phyloP scores from a whole-genome alignment of 2,329 filamentous ascomycete genomes.

The Colletotrichum paranaense region DNA sequence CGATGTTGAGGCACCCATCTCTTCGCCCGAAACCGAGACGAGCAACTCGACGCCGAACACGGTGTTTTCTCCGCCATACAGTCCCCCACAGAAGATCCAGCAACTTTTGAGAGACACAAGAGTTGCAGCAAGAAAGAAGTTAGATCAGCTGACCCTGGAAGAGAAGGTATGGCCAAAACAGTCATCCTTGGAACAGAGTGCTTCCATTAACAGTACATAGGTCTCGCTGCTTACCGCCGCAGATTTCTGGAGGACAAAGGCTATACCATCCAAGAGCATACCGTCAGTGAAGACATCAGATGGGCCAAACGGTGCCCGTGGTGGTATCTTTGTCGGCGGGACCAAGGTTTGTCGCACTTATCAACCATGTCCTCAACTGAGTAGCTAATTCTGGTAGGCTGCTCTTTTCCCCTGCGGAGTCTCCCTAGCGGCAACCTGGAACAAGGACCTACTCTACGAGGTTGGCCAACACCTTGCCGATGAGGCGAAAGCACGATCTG shows the following conservation, averaged over 20 bases:
- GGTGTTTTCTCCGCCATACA: constrained; percentile 59
- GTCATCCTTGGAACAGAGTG: not conserved
- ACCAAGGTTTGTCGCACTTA: constrained; percentile 60
- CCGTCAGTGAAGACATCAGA: constrained; percentile 75
- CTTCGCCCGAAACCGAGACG: constrained; percentile 37
- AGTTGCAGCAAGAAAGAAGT: constrained; percentile 57
- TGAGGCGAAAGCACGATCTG: constrained; percentile 79
- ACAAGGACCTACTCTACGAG: constrained; percentile 74
- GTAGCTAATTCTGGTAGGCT: constrained; percentile 57
- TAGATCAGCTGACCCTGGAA: constrained; percentile 63
- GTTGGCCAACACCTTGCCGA: constrained; percentile 78
- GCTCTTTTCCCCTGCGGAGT: constrained; percentile 84
- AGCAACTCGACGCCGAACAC: constrained; percentile 61
- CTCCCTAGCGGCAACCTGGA: constrained; percentile 84
- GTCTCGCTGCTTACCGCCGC: constrained; percentile 69
- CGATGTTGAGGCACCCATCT: constrained; percentile 44
- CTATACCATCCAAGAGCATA: constrained; percentile 71
- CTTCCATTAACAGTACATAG: constrained; percentile 44
- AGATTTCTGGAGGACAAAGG: constrained; percentile 77
- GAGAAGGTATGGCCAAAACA: constrained; percentile 61
- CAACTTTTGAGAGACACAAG: constrained; percentile 51
- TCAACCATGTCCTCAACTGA: not conserved
- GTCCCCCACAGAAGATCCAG: constrained; percentile 51
- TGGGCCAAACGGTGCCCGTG: constrained; percentile 77
- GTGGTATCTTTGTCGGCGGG: constrained; percentile 75